Evolutionary conservation across 495 filamentous ascomycete species (phyloP), one percentile per base, ranked within the genome.

Genomic region (Neurospora tetraspora): DNA sequence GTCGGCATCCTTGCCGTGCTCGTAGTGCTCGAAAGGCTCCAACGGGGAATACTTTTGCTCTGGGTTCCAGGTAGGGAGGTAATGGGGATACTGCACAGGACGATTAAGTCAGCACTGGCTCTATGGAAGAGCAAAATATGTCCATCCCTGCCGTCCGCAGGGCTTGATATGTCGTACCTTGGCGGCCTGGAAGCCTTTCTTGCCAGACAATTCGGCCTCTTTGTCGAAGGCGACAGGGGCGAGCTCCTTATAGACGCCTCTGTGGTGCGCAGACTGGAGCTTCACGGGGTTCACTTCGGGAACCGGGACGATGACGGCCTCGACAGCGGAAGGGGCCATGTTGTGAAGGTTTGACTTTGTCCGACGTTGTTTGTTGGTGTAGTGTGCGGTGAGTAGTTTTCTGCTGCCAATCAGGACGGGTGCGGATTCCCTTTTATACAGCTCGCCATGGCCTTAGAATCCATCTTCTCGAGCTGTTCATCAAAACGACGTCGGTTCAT

Each of bases 1-100:
- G 79, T 95, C 91, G 39, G 93, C 92, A 72, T 90, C 86, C 70
- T 87, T 87, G 70, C 92, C 93, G 77, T 90, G 92, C 65, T 96
- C 93, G 70, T 84, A 80, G 79, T 94, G 91, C 68, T 85, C 83
- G 76, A 93, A 94, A 0, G 88, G 88, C 78, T 91, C 78, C 9
- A 94, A 86, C 4, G 91, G 87, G 1, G 86, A 82, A 77, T 90
- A 93, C 85, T 89, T 86, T 71, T 84, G 77, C 47, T 82, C 80
- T 37, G 77, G 79, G 75, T 92, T 86, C 91, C 91, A 94, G 3
- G 89, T 90, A 10, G 92, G 91, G 12, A 95, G 86, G 79, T 95
- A 95, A 77, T 94, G 85, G 1, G 89, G 89, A 77, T 91, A 94
- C 90, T 81, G 42, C 1, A 11, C 1, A 83, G 81, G 27, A 81